Base-by-base conservation (phyloP, 2,329 filamentous ascomycete genomes). In the Drechslerella dactyloides region DNA sequence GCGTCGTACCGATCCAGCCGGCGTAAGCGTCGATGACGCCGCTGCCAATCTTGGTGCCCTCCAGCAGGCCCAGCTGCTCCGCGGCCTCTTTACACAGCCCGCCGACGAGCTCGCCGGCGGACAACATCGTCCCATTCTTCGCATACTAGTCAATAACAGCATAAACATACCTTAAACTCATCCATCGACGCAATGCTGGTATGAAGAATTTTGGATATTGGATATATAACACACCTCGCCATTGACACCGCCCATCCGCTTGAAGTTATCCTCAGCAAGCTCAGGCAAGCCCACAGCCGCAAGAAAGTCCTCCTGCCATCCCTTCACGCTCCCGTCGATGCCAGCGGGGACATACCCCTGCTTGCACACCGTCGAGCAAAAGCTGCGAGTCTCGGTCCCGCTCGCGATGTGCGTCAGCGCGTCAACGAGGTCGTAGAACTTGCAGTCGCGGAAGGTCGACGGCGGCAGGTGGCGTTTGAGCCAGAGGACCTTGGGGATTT, bases 21-120 rank as follows among this genome's bases (percentile, higher is more conserved):
- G 94, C 94, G 78, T 99, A 99, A 17, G 94, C 94, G 79, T 99
- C 94, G 78, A 99, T 99, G 74, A 99, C 94, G 80, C 93, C 93
- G 78, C 91, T 96, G 60, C 94, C 94, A 62, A 99, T 90, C 17
- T 94, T 91, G 76, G 97, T 94, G 42, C 93, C 93, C 19, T 89
- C 84, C 3, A 89, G 89, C 1, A 99, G 85, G 6, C 94, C 93
- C 72, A 99, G 86, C 74, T 97, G 90, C 53, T 84, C 81, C 15
- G 90, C 91, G 4, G 94, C 93, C 77, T 90, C 90, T 74, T 93
- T 89, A 77, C 89, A 94, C 17, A 99, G 83, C 0, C 86, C 87
- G 57, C 93, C 94, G 30, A 96, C 91, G 4, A 93, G 85, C 80
- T 99, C 93, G 74, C 94, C 94, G 33, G 94, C 94, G 75, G 92